Conservation (phyloP, 1,284 basidiomycete genomes). For the Rhodotorula sp. region DNA sequence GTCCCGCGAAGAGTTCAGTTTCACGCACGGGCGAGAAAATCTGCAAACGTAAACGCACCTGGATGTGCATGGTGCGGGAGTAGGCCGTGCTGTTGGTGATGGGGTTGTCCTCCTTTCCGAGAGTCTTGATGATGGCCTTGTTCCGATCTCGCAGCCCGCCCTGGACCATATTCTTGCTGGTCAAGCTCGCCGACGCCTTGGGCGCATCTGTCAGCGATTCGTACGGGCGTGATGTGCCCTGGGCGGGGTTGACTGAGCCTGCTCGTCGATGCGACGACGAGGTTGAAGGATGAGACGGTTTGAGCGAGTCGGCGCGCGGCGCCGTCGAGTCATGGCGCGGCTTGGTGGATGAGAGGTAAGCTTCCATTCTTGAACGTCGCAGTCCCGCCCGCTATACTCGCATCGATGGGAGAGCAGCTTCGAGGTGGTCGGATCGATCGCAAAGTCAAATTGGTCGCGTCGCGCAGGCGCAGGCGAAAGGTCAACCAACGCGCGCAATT, state of each 20-base stretch:
- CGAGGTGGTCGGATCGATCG: too few species aligned
- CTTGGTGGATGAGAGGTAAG: slow-evolving; percentile 8
- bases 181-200: background rate
- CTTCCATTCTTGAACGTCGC: background rate
- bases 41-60: slow-evolving; percentile 1
- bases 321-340: background rate
- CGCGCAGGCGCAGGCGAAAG: background rate
- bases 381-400: too few species aligned
- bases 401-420: too few species aligned
- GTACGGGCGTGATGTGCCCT: slow-evolving; percentile 2
- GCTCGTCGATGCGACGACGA: background rate
- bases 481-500: too few species aligned
- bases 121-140: slow-evolving; percentile 17
- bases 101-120: slow-evolving; percentile 27
- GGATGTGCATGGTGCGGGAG: slow-evolving; percentile 16
- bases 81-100: slow-evolving; percentile 29
- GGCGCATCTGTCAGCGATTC: background rate
- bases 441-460: too few species aligned
- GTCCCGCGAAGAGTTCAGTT: background rate
- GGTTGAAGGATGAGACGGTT: background rate
- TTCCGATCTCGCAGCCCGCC: slow-evolving; percentile 11
- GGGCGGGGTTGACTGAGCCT: slow-evolving; percentile 4
- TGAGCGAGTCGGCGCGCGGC: background rate
- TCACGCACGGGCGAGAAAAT: background rate
- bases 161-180: background rate